Percentiles rank a stretch among this genome's conserved stretches.
Conservation (phyloP, 768 basidiomycete species). For the Tremella fuciformis region DNA sequence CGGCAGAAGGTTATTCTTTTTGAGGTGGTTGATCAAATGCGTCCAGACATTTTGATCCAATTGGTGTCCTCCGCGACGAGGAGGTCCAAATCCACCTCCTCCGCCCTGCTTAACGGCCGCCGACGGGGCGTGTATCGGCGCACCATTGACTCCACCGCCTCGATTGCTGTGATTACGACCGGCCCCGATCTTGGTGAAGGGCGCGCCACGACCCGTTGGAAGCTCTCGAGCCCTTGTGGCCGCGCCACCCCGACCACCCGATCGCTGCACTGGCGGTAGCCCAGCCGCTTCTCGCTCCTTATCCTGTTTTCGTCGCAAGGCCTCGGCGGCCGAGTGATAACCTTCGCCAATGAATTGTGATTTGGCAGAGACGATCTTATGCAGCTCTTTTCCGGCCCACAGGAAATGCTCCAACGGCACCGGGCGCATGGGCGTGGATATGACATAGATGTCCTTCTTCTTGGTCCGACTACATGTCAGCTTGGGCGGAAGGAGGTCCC, state of each 20-base stretch:
- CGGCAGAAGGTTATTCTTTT: constrained; percentile 81
- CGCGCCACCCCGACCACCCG: constrained; percentile 73
- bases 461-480: constrained; percentile 74
- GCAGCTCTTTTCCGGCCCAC: constrained; percentile 86
- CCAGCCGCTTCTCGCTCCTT: constrained; percentile 97
- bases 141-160: constrained; percentile 54
- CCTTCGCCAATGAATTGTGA: constrained; percentile 71
- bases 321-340: constrained; percentile 83
- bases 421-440: constrained; percentile 90
- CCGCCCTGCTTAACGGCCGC: constrained; percentile 29
- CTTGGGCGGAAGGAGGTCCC: not conserved
- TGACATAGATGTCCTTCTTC: constrained; percentile 98
- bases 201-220: constrained; percentile 42
- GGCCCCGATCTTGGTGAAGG: constrained; percentile 42
- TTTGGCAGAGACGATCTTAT: constrained; percentile 84
- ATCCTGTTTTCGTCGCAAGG: constrained; percentile 88
- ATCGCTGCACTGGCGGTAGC: constrained; percentile 74
- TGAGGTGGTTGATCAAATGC: constrained; percentile 76
- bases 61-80: constrained; percentile 47
- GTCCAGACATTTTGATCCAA: constrained; percentile 90
- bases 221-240: constrained; percentile 53
- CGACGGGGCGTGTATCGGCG: constrained; percentile 29
- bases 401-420: constrained; percentile 96
- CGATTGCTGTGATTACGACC: constrained; percentile 55
- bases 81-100: constrained; percentile 49